Conservation (phyloP, 805 yeast genomes). For the Lachancea dasiensis region DNA sequence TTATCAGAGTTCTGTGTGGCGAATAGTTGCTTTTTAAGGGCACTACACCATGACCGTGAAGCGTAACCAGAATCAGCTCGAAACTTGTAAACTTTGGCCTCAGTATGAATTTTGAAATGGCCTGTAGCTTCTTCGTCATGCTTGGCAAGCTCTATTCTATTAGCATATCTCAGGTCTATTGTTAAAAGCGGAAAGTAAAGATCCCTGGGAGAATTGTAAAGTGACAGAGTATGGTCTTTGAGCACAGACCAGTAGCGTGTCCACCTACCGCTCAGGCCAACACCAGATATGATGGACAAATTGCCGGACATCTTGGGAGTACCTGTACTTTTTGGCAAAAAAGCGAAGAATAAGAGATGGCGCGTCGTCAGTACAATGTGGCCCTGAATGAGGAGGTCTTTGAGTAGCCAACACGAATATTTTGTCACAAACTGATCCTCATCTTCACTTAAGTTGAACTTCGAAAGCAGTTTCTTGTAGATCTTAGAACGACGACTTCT, state of each 20-base stretch:
- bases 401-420: constrained; percentile 71
- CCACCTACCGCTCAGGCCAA: constrained; percentile 20
- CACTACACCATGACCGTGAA: constrained; percentile 77
- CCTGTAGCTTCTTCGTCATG: constrained; percentile 18
- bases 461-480: constrained; percentile 31
- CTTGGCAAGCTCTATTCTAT: constrained; percentile 46
- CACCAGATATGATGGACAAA: constrained; percentile 25
- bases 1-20: constrained; percentile 57
- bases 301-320: constrained; percentile 45
- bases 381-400: constrained; percentile 82
- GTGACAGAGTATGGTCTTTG: constrained; percentile 58
- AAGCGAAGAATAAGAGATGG: constrained; percentile 69
- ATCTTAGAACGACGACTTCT: constrained; percentile 34
- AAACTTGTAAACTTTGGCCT: constrained; percentile 53
- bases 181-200: constrained; percentile 77
- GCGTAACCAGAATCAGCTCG: constrained; percentile 65
- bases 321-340: constrained; percentile 53
- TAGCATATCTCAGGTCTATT: constrained; percentile 62
- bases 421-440: constrained; percentile 52
- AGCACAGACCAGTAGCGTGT: constrained; percentile 77
- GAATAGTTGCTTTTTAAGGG: constrained; percentile 70
- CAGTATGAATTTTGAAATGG: constrained; percentile 58
- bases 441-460: constrained; percentile 43
- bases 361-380: constrained; percentile 65
- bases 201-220: constrained; percentile 68